A percentile compares a stretch with the other conserved stretches of the same genome.
Evolutionary conservation across 768 basidiomycete species (phyloP).

Genomic region (Thelephora ganbajun): DNA sequence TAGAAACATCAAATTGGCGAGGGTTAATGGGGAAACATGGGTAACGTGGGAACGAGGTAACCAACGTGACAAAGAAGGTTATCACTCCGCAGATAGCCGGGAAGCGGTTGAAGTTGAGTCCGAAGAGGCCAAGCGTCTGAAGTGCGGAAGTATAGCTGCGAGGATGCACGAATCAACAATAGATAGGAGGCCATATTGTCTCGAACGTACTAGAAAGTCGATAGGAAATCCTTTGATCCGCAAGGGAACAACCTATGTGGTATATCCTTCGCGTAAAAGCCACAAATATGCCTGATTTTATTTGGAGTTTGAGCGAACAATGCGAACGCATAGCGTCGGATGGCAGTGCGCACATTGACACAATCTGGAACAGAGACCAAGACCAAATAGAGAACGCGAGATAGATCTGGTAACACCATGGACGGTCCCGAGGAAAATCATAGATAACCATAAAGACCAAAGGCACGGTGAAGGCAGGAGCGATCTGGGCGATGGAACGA

Average conservation of each 20-base stretch:
- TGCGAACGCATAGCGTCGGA: background rate
- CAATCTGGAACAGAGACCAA: slow-evolving; percentile 48
- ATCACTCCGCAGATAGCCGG: slow-evolving; percentile 48
- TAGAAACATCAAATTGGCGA: slow-evolving; percentile 19
- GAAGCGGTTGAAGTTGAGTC: slow-evolving; percentile 49
- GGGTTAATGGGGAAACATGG: background rate
- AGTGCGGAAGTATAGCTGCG: slow-evolving; percentile 21
- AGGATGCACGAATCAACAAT: background rate
- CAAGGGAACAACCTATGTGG: slow-evolving; percentile 23
- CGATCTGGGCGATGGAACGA: slow-evolving; percentile 33
- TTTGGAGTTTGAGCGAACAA: background rate
- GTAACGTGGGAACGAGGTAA: slow-evolving; percentile 6
- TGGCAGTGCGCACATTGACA: slow-evolving; percentile 25
- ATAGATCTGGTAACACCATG: slow-evolving; percentile 45
- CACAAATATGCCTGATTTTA: slow-evolving; percentile 31
- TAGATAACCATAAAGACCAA: slow-evolving; percentile 50
- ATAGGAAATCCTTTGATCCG: slow-evolving; percentile 26
- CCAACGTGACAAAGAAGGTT: slow-evolving; percentile 40
- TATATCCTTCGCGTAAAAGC: slow-evolving; percentile 20
- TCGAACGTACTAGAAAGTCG: slow-evolving; percentile 21
- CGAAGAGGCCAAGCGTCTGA: slow-evolving; percentile 61
- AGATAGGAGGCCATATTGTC: background rate
- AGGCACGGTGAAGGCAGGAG: slow-evolving; percentile 47
- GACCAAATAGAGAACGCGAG: slow-evolving; percentile 46
- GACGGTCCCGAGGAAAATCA: slow-evolving; percentile 56